Conservation (phyloP, 441 rosid genomes). For the Biscutella laevigata region DNA sequence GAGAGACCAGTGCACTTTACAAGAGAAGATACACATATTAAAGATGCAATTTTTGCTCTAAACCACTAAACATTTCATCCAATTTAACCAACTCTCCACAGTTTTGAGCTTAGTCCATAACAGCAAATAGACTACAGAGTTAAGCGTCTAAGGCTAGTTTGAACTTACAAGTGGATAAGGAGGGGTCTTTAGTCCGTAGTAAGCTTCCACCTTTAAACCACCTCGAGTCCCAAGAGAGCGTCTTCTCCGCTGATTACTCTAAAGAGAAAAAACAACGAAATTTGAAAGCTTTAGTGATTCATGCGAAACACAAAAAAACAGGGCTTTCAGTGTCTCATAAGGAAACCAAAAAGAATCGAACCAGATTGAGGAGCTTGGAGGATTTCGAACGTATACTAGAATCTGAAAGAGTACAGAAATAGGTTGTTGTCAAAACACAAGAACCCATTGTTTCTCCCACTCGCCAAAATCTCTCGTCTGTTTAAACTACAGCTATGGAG, state of each 20-base stretch:
- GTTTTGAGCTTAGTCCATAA: not conserved
- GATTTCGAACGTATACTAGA: constrained; percentile 14
- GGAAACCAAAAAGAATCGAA: constrained; percentile 2
- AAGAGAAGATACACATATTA: not conserved
- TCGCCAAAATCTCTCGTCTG: not conserved
- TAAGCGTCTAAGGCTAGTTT: not conserved
- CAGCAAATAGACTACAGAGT: not conserved
- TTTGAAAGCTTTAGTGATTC: constrained; percentile 1
- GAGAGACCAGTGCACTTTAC: not conserved
- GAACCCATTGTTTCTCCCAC: constrained; percentile 20
- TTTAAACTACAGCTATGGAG: not conserved
- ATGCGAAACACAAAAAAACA: not conserved
- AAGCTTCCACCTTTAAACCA: constrained; percentile 44
- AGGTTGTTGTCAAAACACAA: constrained; percentile 16
- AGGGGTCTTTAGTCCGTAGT: constrained; percentile 66
- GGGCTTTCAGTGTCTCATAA: not conserved
- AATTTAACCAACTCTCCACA: not conserved
- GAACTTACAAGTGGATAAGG: constrained; percentile 68
- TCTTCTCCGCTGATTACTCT: constrained; percentile 30
- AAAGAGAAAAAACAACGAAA: not conserved
- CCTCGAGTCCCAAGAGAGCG: constrained; percentile 26
- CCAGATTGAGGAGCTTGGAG: constrained; percentile 26
- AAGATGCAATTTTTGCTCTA: not conserved
- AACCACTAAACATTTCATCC: not conserved
- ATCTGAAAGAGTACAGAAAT: constrained; percentile 9